Evolutionary conservation across 2,329 filamentous ascomycete species (phyloP).

Genomic region (Sordariomycetes sp.): DNA sequence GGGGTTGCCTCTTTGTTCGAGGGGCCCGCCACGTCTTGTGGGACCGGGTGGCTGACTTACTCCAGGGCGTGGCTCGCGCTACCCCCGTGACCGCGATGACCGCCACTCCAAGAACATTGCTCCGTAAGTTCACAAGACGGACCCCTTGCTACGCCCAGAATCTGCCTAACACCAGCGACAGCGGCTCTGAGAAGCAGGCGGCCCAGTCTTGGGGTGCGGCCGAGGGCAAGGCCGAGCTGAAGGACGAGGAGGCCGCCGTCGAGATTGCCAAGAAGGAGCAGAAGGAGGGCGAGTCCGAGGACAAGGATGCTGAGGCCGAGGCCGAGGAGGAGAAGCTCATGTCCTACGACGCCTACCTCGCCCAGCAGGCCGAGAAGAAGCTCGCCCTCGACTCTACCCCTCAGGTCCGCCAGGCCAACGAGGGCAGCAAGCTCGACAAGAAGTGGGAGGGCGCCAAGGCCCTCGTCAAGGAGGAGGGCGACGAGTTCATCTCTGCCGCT

Average conservation of each 20-base stretch:
- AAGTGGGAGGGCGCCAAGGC: constrained; percentile 85
- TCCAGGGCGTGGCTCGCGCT: constrained; percentile 42
- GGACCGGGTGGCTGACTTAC: not conserved
- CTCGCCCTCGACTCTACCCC: constrained; percentile 51
- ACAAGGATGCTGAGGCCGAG: constrained; percentile 31
- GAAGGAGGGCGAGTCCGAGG: constrained; percentile 46
- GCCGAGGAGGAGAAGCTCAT: constrained; percentile 80
- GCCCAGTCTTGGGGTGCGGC: constrained; percentile 81
- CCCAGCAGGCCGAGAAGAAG: constrained; percentile 64
- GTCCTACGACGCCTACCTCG: constrained; percentile 83
- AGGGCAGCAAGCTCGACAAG: constrained; percentile 78
- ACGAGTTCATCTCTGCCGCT: constrained; percentile 69
- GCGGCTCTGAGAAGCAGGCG: constrained; percentile 77
- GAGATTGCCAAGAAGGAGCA: constrained; percentile 78
- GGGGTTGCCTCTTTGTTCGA: not conserved
- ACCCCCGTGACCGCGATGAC: constrained; percentile 43
- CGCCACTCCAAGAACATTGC: constrained; percentile 38
- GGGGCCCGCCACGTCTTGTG: not conserved
- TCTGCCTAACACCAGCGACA: constrained; percentile 20
- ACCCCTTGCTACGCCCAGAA: not conserved
- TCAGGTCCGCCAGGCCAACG: constrained; percentile 81
- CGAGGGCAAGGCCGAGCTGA: constrained; percentile 73
- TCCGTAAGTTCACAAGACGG: constrained; percentile 27
- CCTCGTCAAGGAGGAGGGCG: constrained; percentile 51
- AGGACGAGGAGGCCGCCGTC: constrained; percentile 86